phyloP scores from a whole-genome alignment of 371 early-diverging fungal species.

The Phascolomyces articulosus region DNA sequence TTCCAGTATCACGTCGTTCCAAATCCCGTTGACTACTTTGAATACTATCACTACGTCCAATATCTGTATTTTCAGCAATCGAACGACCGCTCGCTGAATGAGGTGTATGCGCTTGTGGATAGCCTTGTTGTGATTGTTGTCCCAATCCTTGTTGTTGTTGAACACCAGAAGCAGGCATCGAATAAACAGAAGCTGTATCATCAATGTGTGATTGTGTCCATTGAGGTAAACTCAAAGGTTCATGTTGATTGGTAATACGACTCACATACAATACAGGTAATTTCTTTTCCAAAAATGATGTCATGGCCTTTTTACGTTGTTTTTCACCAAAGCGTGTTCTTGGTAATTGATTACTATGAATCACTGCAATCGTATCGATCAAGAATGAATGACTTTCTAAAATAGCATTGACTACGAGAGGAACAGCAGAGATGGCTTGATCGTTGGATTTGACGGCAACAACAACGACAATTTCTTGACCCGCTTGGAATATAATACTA shows the following conservation, averaged over 20 bases:
- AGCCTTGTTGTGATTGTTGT: neutral
- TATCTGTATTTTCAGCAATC: conserved; percentile 14
- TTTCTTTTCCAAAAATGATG: conserved; percentile 31
- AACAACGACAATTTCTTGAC: conserved; percentile 54
- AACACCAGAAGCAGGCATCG: neutral
- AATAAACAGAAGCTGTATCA: conserved; percentile 24
- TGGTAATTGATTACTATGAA: conserved; percentile 63
- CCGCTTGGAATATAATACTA: conserved; percentile 58
- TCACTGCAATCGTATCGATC: conserved; percentile 72
- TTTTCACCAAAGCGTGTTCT: conserved; percentile 65
- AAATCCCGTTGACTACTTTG: conserved; percentile 7
- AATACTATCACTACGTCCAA: conserved; percentile 17
- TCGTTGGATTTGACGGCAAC: conserved; percentile 55
- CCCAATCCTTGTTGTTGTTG: too few relatives aligned
- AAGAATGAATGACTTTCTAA: conserved; percentile 77
- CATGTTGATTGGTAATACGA: conserved; percentile 46
- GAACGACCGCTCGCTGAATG: conserved; percentile 16
- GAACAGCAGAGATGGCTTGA: conserved; percentile 51
- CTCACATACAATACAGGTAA: conserved; percentile 41
- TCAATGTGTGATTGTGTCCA: conserved; percentile 38
- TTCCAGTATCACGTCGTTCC: conserved; percentile 16
- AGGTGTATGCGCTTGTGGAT: neutral
- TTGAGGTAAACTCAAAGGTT: conserved; percentile 33
- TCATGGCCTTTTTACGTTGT: conserved; percentile 52
- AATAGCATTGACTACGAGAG: conserved; percentile 68